These are phyloP conservation scores for Insectozyma bohioensis DNA, from an alignment of 1,139 yeast genomes.

Conservation along the genomic window DNA sequence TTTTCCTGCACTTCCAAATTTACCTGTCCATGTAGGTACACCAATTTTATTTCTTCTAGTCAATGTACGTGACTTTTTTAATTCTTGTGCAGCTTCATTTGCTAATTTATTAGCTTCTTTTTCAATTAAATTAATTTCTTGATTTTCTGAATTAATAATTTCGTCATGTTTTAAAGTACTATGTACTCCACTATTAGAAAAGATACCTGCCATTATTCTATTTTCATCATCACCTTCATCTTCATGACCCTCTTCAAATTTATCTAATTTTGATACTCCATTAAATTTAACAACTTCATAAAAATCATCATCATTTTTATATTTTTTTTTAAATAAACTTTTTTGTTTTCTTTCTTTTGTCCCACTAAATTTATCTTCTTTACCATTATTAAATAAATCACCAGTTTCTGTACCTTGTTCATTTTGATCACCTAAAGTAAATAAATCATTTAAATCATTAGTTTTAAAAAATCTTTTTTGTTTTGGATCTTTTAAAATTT, in stretches of 20 bases:
- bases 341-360: slow-evolving; percentile 24
- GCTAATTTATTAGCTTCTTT: slow-evolving; percentile 80
- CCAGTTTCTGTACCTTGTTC: slow-evolving; percentile 69
- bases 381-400: slow-evolving; percentile 58
- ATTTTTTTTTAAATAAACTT: slow-evolving; percentile 24
- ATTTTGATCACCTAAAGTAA: slow-evolving; percentile 75
- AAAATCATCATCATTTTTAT: slow-evolving; percentile 53
- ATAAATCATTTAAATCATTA: slow-evolving; percentile 88
- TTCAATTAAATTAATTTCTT: slow-evolving; percentile 57
- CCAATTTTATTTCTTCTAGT: slow-evolving; percentile 71
- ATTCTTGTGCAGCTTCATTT: slow-evolving; percentile 69
- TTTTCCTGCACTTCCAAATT: slow-evolving; percentile 80
- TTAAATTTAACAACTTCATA: slow-evolving; percentile 49
- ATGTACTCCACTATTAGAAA: slow-evolving; percentile 72
- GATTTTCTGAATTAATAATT: slow-evolving; percentile 55
- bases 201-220: slow-evolving; percentile 71
- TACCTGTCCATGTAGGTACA: slow-evolving; percentile 96
- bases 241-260: slow-evolving; percentile 46
- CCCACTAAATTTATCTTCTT: slow-evolving; percentile 39
- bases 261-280: slow-evolving; percentile 57
- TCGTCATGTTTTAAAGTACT: slow-evolving; percentile 80
- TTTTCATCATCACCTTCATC: slow-evolving; percentile 41
- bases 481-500: slow-evolving; percentile 91
- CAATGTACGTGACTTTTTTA: slow-evolving; percentile 63
- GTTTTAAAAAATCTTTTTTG: slow-evolving; percentile 90